A percentile compares a stretch with the other conserved stretches of the same genome.
Conservation (phyloP, 441 rosid genomes). For the Geranium incanum region DNA sequence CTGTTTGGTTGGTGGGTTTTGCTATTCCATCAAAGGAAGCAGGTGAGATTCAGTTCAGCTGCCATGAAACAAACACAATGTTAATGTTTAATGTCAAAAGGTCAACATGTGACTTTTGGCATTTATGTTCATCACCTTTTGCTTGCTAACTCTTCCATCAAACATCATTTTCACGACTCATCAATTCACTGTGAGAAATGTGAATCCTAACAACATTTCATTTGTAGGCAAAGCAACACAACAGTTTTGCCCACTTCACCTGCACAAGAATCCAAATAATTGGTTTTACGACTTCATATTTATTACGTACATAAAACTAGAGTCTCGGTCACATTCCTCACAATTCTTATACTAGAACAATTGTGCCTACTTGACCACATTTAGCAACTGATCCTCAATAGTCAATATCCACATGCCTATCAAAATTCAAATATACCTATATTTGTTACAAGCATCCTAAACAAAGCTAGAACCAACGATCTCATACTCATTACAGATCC, state of each 20-base stretch:
- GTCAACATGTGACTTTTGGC: slow-evolving; percentile 5
- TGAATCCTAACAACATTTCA: background rate
- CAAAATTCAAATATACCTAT: no score
- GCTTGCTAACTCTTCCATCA: background rate
- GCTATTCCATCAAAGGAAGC: background rate
- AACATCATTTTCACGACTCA: background rate
- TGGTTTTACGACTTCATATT: no score
- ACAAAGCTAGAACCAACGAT: no score
- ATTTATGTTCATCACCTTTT: background rate
- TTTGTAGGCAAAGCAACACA: background rate
- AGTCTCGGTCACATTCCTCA: no score
- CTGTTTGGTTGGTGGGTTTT: background rate
- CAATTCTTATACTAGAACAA: no score
- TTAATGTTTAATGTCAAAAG: background rate
- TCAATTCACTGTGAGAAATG: background rate
- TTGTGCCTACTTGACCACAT: no score
- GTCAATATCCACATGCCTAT: no score
- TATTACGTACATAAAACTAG: no score
- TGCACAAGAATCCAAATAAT: background rate
- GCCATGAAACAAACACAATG: background rate
- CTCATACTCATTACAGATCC: no score
- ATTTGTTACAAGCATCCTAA: no score
- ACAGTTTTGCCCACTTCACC: background rate
- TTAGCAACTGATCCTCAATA: no score
- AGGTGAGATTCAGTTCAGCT: slow-evolving; percentile 2